Base-by-base conservation (phyloP, 2,329 filamentous ascomycete genomes). In the Aspergillus fumigatus region DNA sequence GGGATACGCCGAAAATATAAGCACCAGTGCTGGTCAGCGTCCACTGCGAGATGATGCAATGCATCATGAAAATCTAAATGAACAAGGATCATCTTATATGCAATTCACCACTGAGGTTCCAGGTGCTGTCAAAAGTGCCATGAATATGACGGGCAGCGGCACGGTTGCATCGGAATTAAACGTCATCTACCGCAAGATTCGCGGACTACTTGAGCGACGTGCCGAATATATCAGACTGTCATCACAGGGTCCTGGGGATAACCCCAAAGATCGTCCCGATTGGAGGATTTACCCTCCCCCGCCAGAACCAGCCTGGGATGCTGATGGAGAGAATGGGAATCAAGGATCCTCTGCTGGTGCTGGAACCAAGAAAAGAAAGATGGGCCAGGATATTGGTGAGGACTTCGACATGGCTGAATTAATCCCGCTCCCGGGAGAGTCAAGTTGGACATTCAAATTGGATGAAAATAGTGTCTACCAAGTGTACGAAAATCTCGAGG, bases 281-380 rank as follows among this genome's bases (percentile, higher is more conserved):
- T 99, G 93, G 93, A 82, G 83, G 53, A 90, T 99, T 48, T 97
- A 97, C 67, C 94, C 94, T 9, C 86, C 90, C 14, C 92, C 92
- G 4, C 94, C 93, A 5, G 90, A 95, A 67, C 94, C 94, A 17
- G 90, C 90, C 2, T 97, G 94, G 93, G 82, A 87, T 57, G 85
- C 85, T 59, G 82, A 82, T 38, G 81, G 80, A 56, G 76, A 79
- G 61, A 58, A 68, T 47, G 64, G 70, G 50, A 67, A 67, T 62
- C 54, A 63, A 53, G 60, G 70, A 56, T 66, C 71, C 53, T 55
- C 63, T 58, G 70, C 75, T 3, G 83, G 80, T 57, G 71, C 77
- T 50, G 76, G 79, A 26, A 75, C 78, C 8, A 87, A 84, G 67
- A 87, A 76, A 63, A 84, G 93, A 65, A 97, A 97, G 73, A 89